These are phyloP conservation scores for Paraleonurus japonicus DNA, from an alignment of 257 asterid species.

Conservation along the genomic window DNA sequence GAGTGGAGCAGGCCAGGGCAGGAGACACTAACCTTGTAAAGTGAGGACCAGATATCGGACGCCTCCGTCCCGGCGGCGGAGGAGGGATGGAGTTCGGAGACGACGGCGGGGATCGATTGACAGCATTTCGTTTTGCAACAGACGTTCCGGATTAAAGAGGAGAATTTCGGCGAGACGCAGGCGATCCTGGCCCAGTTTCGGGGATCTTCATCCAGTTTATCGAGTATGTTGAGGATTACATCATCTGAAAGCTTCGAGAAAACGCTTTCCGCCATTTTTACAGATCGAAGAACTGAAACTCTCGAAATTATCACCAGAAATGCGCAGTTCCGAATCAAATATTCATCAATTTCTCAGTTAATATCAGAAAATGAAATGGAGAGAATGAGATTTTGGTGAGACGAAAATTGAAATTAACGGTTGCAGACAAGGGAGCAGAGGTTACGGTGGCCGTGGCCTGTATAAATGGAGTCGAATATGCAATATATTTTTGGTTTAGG, in stretches of 20 bases:
- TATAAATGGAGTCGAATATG: background rate
- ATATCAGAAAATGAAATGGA: background rate
- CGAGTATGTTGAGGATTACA: slow-evolving; percentile 66
- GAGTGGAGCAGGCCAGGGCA: slow-evolving; percentile 86
- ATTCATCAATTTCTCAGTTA: background rate
- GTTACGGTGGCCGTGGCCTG: background rate
- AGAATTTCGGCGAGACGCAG: slow-evolving; percentile 78
- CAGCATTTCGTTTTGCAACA: slow-evolving; percentile 71
- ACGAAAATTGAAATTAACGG: background rate
- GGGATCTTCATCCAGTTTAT: slow-evolving; percentile 83
- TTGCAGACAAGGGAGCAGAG: background rate
- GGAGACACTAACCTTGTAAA: slow-evolving; percentile 82
- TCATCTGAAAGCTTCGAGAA: slow-evolving; percentile 84
- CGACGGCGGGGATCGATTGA: slow-evolving; percentile 68
- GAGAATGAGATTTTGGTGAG: background rate
- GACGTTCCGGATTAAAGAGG: slow-evolving; percentile 53
- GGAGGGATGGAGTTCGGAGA: slow-evolving; percentile 56
- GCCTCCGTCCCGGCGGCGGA: slow-evolving; percentile 28
- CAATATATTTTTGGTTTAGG: background rate
- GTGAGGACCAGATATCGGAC: slow-evolving; percentile 69
- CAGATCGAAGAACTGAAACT: background rate
- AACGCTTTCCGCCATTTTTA: slow-evolving; percentile 36
- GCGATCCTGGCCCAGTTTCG: slow-evolving; percentile 85
- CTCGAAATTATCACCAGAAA: background rate
- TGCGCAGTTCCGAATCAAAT: background rate